These are phyloP conservation scores for Saksenaea oblongispora DNA, from an alignment of 371 early-diverging fungal genomes.

Conservation along the genomic window DNA sequence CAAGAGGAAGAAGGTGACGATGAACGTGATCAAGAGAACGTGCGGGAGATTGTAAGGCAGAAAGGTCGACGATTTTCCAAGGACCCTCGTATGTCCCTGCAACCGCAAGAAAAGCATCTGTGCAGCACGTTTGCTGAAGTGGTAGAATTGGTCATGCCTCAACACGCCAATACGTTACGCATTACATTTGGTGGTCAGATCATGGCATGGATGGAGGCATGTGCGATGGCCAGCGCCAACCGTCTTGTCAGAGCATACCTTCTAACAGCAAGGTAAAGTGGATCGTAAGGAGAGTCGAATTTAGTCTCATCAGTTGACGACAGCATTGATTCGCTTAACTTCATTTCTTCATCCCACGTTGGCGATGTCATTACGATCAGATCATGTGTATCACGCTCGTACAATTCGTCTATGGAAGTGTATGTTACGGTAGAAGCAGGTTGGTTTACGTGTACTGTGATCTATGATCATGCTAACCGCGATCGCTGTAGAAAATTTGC, in stretches of 20 bases:
- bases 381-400: slow-evolving; percentile 58
- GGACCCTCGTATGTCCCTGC: slow-evolving; percentile 35
- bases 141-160: slow-evolving; percentile 72
- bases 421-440: slow-evolving; percentile 64
- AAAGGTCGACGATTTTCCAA: slow-evolving; percentile 36
- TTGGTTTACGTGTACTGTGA: slow-evolving; percentile 17
- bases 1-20: slow-evolving; percentile 17
- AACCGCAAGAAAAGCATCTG: slow-evolving; percentile 40
- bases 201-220: slow-evolving; percentile 77
- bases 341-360: slow-evolving; percentile 53
- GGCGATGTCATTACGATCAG: slow-evolving; percentile 65
- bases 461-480: slow-evolving; percentile 1
- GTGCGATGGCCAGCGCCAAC: slow-evolving; percentile 67
- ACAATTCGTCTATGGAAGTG: slow-evolving; percentile 61
- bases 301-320: background rate
- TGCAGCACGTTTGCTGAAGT: slow-evolving; percentile 65
- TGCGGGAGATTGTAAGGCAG: slow-evolving; percentile 6
- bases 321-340: slow-evolving; percentile 57
- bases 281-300: background rate
- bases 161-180: slow-evolving; percentile 71
- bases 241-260: slow-evolving; percentile 58
- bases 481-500: slow-evolving; percentile 46
- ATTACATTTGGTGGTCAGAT: slow-evolving; percentile 85
- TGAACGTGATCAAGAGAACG: slow-evolving; percentile 5
- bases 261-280: slow-evolving; percentile 60